Evolutionary conservation across 371 early-diverging fungal genomes (phyloP), one percentile per base, ranked within the genome.

Genomic region (Rhizopus arrhizus): DNA sequence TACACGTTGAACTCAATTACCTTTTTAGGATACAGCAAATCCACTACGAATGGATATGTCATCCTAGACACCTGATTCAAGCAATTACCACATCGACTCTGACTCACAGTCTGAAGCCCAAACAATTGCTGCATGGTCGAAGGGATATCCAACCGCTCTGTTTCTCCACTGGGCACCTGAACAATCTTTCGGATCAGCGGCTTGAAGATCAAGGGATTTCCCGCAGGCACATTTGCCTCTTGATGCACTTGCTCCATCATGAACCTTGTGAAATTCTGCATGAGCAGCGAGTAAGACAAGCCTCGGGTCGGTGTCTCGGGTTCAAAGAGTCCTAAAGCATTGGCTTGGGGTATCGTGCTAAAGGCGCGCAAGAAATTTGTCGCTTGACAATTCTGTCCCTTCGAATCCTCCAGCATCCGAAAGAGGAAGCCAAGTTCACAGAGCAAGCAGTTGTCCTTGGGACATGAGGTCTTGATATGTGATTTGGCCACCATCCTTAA

Each of bases 341-440:
- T 76, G 88, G 89, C 93, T 80, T 95, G 92, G 0, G 92, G 91
- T 31, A 91, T 86, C 5, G 86, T 89, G 52, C 87, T 85, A 61
- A 97, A 88, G 0, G 90, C 91, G 0, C 89, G 73, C 50, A 96
- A 75, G 50, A 96, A 92, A 66, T 94, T 95, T 6, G 93, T 83
- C 4, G 98, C 98, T 56, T 96, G 96, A 69, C 98, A 97, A 60
- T 96, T 97, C 40, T 87, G 85, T 5, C 97, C 97, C 29, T 86
- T 80, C 2, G 94, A 88, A 32, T 89, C 90, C 56, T 93, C 92
- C 28, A 97, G 77, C 95, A 95, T 95, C 0, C 91, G 79, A 66
- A 94, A 94, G 58, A 97, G 64, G 57, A 95, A 93, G 0, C 95
- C 96, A 13, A 96, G 81, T 60, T 97, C 96, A 73, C 98, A 97